Base-by-base conservation (phyloP, 345 rosid genomes). In the Lumnitzera racemosa region DNA sequence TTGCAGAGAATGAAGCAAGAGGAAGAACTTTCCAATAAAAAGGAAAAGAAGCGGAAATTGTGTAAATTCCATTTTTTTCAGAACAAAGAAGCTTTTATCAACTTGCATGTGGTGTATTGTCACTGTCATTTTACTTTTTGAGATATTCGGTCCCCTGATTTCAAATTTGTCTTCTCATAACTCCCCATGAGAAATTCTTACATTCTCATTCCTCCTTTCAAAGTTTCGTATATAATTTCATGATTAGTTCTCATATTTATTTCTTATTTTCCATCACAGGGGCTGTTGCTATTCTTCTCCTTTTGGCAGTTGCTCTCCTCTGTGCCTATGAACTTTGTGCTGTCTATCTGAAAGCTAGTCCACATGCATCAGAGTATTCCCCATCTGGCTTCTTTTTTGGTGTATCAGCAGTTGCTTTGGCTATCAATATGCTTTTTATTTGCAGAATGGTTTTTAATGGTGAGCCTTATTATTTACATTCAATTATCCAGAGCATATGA, bases 371-470 rank as follows among this genome's bases (percentile, higher is more conserved):
- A 16, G 86, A 84, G 78, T 85, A 90, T 80, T 95, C 99, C 57
- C 91, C 96, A 49, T 95, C 97, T 58, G 99, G 99, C 64, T 90
- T 95, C 85, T 90, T 95, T 76, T 95, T 95, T 61, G 99, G 99
- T 62, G 95, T 95, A 56, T 90, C 99, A 13, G 99, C 99, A 57
- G 91, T 90, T 61, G 90, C 97, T 55, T 76, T 95, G 80, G 99
- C 99, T 53, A 82, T 86, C 80, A 95, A 95, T 74, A 95, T 95
- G 99, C 96, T 94, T 59, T 94, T 94, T 75, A 90, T 94, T 67
- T 90, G 99, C 66, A 83, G 91, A 58, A 94, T 94, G 91, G 97
- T 88, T 67, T 94, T 94, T 66, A 90, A 94, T 79, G 99, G 99
- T 95, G 81, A 78, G 84, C 54, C 25, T 74, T 70, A 24, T 70